phyloP scores from a whole-genome alignment of 805 yeast genomes.

The Candida succiphila region DNA sequence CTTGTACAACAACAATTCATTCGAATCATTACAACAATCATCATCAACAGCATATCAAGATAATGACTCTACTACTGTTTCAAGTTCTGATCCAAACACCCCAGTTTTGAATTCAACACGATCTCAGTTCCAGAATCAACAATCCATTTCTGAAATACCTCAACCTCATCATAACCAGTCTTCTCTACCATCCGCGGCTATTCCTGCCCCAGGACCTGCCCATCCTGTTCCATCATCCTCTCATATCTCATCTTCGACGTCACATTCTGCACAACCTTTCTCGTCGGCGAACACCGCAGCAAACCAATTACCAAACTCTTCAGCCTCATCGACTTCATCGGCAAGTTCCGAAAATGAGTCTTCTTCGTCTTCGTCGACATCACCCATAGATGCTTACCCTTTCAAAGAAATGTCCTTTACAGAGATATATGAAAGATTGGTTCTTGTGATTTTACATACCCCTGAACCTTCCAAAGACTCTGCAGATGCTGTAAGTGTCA shows the following conservation, averaged over 20 bases:
- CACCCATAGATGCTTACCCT: constrained; percentile 7
- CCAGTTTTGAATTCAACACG: too few relatives aligned
- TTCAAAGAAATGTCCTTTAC: constrained; percentile 42
- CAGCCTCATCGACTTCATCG: constrained; percentile 9
- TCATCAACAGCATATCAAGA: too few relatives aligned
- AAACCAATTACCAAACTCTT: constrained; percentile 4
- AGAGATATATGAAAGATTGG: constrained; percentile 66
- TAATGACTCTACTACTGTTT: constrained; percentile 3
- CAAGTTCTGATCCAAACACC: constrained; percentile 15
- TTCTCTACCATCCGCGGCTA: neutral
- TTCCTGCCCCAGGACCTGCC: too few relatives aligned
- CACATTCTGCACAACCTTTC: constrained; percentile 18
- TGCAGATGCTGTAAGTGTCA: constrained; percentile 2
- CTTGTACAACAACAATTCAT: constrained; percentile 18
- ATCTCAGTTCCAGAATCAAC: too few relatives aligned
- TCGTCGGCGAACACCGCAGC: constrained; percentile 5
- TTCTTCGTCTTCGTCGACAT: neutral
- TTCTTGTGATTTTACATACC: constrained; percentile 64
- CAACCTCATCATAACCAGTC: neutral
- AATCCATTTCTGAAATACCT: too few relatives aligned
- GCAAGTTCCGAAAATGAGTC: constrained; percentile 6
- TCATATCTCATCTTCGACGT: neutral
- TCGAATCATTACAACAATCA: constrained; percentile 14
- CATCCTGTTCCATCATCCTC: neutral
- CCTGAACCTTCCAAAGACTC: constrained; percentile 36